Conservation (phyloP, 305 asterid genomes). For the Stenogyne calaminthoides region DNA sequence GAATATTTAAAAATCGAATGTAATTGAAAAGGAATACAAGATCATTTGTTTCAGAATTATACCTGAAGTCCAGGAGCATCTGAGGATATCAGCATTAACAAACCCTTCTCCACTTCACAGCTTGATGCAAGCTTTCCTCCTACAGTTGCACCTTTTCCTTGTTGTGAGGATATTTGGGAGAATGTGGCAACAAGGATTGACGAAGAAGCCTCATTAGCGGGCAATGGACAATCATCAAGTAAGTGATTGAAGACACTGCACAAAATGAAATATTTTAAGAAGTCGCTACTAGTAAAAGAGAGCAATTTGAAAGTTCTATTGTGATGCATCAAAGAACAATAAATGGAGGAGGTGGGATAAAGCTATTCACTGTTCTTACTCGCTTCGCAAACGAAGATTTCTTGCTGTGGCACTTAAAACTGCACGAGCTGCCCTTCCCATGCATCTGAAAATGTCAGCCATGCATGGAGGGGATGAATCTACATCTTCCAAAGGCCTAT, state of each 20-base stretch:
- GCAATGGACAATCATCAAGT: constrained; percentile 95
- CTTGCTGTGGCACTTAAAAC: constrained; percentile 83
- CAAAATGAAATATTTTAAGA: constrained; percentile 31
- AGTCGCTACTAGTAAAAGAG: constrained; percentile 25
- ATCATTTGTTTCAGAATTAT: constrained; percentile 21
- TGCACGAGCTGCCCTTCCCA: constrained; percentile 95
- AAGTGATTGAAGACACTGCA: constrained; percentile 87
- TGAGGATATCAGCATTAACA: constrained; percentile 76
- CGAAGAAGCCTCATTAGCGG: constrained; percentile 82
- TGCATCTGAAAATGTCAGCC: constrained; percentile 89
- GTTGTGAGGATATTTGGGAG: constrained; percentile 55
- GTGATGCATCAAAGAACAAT: constrained; percentile 9
- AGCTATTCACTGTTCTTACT: constrained; percentile 49
- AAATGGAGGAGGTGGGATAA: neutral
- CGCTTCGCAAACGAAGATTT: constrained; percentile 93
- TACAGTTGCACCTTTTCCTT: constrained; percentile 57
- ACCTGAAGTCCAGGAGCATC: constrained; percentile 96
- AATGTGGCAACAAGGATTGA: constrained; percentile 78
- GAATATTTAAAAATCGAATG: constrained; percentile 12
- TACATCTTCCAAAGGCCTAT: constrained; percentile 80
- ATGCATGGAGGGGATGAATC: constrained; percentile 97
- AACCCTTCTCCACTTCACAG: constrained; percentile 83
- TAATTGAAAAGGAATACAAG: constrained; percentile 6
- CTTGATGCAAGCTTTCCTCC: constrained; percentile 61
- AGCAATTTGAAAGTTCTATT: constrained; percentile 15